Evolutionary conservation across 257 asterid genomes (phyloP).

Genomic region (Avicennia marina): DNA sequence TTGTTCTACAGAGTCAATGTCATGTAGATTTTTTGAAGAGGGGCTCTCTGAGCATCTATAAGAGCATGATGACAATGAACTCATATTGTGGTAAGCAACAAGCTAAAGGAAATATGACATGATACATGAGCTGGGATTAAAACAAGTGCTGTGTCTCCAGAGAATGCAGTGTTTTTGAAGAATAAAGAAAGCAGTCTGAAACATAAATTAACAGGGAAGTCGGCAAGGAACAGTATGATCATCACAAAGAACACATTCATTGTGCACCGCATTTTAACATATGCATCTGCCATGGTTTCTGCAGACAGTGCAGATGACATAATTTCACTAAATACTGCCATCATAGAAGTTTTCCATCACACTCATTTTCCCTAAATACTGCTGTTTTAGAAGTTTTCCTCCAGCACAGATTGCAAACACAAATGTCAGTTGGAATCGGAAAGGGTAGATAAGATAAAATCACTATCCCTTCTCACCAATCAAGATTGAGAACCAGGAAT

Average conservation of each 20-base stretch:
- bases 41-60: neutral
- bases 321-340: no score
- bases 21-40: neutral
- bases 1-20: neutral
- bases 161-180: neutral
- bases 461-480: neutral
- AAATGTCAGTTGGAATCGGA: neutral
- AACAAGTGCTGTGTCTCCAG: neutral
- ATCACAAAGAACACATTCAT: neutral
- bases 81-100: neutral
- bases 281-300: neutral
- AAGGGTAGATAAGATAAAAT: neutral
- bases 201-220: neutral
- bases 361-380: neutral
- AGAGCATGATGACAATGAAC: neutral
- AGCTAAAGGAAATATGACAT: neutral
- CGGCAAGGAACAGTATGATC: neutral
- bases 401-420: neutral
- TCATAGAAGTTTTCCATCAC: no score
- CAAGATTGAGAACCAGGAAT: conserved; percentile 4
- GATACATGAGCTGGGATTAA: neutral
- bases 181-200: neutral
- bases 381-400: neutral
- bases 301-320: neutral
- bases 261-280: neutral